Percentiles rank a stretch among this genome's conserved stretches.
Conservation (phyloP, 2,329 filamentous ascomycete genomes). For the Verticillium nubilum region DNA sequence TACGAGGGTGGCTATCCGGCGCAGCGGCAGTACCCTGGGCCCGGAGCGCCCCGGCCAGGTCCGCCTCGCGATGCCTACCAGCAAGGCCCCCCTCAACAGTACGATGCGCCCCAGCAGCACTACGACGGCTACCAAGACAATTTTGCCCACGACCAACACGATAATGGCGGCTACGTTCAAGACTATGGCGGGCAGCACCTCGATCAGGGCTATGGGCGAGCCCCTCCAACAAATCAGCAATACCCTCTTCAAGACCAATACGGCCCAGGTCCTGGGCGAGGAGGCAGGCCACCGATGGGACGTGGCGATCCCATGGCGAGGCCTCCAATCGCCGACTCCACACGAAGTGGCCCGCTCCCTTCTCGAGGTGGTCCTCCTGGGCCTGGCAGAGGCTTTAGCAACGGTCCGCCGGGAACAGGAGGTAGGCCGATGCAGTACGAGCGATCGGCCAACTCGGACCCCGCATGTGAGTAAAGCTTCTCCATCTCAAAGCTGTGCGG, state of each 20-base stretch:
- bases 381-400: slow-evolving; percentile 25
- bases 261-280: slow-evolving; percentile 32
- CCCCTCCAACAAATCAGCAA: slow-evolving; percentile 30
- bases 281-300: slow-evolving; percentile 34
- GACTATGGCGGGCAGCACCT: slow-evolving; percentile 35
- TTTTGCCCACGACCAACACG: slow-evolving; percentile 39
- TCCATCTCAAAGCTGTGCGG: too few species aligned
- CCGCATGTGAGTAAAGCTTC: slow-evolving; percentile 26
- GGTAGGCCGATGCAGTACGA: slow-evolving; percentile 34
- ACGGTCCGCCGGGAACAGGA: slow-evolving; percentile 26
- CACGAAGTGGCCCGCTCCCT: slow-evolving; percentile 30
- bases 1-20: slow-evolving; percentile 43
- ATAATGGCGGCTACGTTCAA: slow-evolving; percentile 31
- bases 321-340: slow-evolving; percentile 30
- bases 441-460: slow-evolving; percentile 32
- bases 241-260: slow-evolving; percentile 41
- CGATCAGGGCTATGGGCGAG: slow-evolving; percentile 39
- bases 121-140: slow-evolving; percentile 41
- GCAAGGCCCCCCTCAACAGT: slow-evolving; percentile 24
- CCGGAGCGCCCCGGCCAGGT: slow-evolving; percentile 33
- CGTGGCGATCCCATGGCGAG: slow-evolving; percentile 40
- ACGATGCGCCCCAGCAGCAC: slow-evolving; percentile 28
- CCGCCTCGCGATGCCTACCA: slow-evolving; percentile 31
- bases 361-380: slow-evolving; percentile 26
- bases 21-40: slow-evolving; percentile 44